phyloP scores from a whole-genome alignment of 768 basidiomycete genomes.

The Boletus vermiculosoides region DNA sequence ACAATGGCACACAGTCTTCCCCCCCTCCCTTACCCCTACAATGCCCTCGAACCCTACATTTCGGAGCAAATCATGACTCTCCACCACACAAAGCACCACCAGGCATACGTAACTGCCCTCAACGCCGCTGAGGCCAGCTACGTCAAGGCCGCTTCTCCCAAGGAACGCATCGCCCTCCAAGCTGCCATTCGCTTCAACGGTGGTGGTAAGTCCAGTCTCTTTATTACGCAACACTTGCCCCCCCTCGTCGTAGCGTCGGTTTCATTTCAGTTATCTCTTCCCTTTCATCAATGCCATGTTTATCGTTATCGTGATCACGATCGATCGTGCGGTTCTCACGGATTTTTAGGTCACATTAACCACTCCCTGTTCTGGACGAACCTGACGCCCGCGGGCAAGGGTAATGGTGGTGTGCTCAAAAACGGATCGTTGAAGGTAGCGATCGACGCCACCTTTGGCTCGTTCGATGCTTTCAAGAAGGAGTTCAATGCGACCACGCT shows the following conservation, averaged over 20 bases:
- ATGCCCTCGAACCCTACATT: conserved; percentile 95
- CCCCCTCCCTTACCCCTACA: conserved; percentile 72
- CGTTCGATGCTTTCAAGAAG: conserved; percentile 67
- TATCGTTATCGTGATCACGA: conserved; percentile 15
- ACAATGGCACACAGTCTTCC: conserved; percentile 60
- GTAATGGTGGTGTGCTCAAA: conserved; percentile 56
- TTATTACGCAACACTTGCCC: neutral
- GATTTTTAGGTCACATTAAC: conserved; percentile 76
- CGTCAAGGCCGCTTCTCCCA: conserved; percentile 62
- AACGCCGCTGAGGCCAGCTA: conserved; percentile 86
- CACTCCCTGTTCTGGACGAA: conserved; percentile 97
- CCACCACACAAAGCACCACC: conserved; percentile 95
- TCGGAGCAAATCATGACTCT: conserved; percentile 89
- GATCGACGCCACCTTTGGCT: conserved; percentile 63
- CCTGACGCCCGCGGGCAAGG: conserved; percentile 69
- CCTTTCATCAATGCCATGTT: neutral
- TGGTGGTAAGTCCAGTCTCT: conserved; percentile 66
- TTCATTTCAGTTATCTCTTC: neutral
- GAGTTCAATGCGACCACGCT: conserved; percentile 85
- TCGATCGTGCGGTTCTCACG: neutral
- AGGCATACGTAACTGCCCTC: conserved; percentile 89
- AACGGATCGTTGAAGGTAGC: conserved; percentile 67
- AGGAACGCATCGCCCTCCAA: conserved; percentile 84
- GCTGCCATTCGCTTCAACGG: conserved; percentile 95
- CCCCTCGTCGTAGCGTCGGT: too few species aligned